Evolutionary conservation across 1,139 yeast species (phyloP), one percentile per base, ranked within the genome.

Genomic region (Kurtzmaniella quercitrusa): DNA sequence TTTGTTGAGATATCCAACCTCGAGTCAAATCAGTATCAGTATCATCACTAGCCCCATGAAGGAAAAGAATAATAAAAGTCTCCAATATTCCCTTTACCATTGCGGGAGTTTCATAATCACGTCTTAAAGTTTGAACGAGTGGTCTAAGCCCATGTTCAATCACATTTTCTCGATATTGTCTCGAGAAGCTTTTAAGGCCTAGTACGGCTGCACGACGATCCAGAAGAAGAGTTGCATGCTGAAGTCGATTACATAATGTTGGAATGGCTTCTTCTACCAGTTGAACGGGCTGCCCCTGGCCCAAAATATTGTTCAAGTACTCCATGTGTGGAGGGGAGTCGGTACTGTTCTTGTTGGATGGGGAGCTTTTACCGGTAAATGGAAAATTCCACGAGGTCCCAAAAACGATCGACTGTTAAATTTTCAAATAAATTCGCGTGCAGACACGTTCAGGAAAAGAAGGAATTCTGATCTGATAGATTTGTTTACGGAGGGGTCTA

Each of bases 141-240:
- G 93, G 89, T 47, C 91, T 74, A 36, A 93, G 68, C 1, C 96
- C 98, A 48, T 85, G 81, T 36, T 95, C 95, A 39, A 93, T 89
- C 2, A 94, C 98, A 3, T 83, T 68, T 60, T 94, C 98, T 51
- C 98, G 71, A 60, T 85, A 88, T 55, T 88, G 91, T 46, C 98
- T 71, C 48, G 95, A 82, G 59, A 91, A 91, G 39, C 95, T 88
- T 59, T 93, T 91, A 50, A 94, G 69, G 0, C 96, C 94, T 39
- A 93, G 71, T 3, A 93, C 87, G 0, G 98, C 98, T 1, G 97
- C 93, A 43, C 96, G 70, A 50, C 98, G 73, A 62, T 94, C 98
- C 34, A 88, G 82, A 2, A 94, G 72, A 51, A 87, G 64, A 1
- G 86, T 84, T 4, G 98, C 83, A 64, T 93, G 91, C 43, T 83